Evolutionary conservation across 345 rosid genomes (phyloP), one percentile per base, ranked within the genome.

Genomic region (Bretschneidera sinensis): DNA sequence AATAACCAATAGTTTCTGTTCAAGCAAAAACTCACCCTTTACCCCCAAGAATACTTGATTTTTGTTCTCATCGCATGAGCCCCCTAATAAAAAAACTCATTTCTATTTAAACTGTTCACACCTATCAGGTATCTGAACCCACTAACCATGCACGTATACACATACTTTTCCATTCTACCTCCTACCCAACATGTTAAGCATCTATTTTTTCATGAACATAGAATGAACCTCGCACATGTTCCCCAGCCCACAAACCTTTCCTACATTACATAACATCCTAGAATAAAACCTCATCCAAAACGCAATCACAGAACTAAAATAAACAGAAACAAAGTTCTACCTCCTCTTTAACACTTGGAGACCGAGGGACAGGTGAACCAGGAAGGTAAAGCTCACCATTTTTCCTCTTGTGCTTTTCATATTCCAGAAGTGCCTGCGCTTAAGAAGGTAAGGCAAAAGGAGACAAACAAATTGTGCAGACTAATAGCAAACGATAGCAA

Each of bases 311-410:
- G 59, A 59, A 60, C 53, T 43, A 24, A 70, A 73, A 35, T 23
- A 49, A 43, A 64, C 54, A 24, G 21, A 53, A 54, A 21, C 18
- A n/a, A 56, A 57, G 54, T 3, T 62, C 21, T 79, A 85, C 97
- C 96, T 88, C 96, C 48, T 88, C 88, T 70, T 81, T 91, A 71
- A 74, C 77, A 66, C 67, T 75, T 13, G 83, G 31, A 60, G 82
- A 74, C 63, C 77, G 86, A 66, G 73, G 76, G 61, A 60, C 60
- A 31, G 94, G 74, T 33, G 86, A 74, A 50, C 74, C 75, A 59
- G 87, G 91, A 60, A 91, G 88, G 64, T 80, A 81, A 64, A 91
- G 85, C 74, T 82, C 92, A 35, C 97, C 94, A 43, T 49, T 84
- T 71, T 76, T 74, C 63, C 76, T 80, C 68, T 84, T 78, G 76